These are phyloP conservation scores for Rehmannia glutinosa DNA, from an alignment of 257 asterid genomes.

Conservation along the genomic window DNA sequence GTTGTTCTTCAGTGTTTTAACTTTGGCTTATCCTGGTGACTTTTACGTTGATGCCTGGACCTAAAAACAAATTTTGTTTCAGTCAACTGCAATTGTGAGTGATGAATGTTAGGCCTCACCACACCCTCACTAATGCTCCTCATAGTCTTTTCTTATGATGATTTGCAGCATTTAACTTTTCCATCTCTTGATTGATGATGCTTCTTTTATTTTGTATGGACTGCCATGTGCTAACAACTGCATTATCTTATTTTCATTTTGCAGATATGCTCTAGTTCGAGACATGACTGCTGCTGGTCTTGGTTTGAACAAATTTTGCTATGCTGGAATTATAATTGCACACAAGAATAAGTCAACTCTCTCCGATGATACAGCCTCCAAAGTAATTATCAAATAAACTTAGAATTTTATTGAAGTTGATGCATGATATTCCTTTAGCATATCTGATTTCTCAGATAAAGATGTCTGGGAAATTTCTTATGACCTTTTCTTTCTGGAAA, in stretches of 20 bases:
- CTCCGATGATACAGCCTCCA: constrained; percentile 56
- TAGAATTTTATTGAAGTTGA: constrained; percentile 4
- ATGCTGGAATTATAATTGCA: constrained; percentile 85
- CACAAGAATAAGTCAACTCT: constrained; percentile 62
- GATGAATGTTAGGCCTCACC: not conserved
- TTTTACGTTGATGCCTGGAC: not conserved
- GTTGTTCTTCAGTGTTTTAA: not conserved
- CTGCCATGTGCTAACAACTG: not conserved
- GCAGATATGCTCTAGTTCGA: constrained; percentile 80
- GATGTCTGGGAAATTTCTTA: constrained; percentile 12
- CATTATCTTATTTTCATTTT: constrained; percentile 17
- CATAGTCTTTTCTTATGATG: not conserved
- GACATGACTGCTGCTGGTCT: constrained; percentile 99
- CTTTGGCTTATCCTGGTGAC: not conserved
- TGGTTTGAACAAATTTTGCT: constrained; percentile 88
- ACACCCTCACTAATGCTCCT: not conserved
- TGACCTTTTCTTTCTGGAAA: constrained; percentile 27
- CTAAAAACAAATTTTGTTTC: not conserved
- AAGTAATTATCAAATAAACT: constrained; percentile 39
- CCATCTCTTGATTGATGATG: not conserved
- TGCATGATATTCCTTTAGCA: constrained; percentile 10
- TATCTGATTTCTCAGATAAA: constrained; percentile 11
- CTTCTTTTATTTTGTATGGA: not conserved
- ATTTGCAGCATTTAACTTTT: not conserved
- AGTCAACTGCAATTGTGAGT: not conserved